Evolutionary conservation across 371 early-diverging fungal species (phyloP).

Genomic region (Saksenaea vasiformis): DNA sequence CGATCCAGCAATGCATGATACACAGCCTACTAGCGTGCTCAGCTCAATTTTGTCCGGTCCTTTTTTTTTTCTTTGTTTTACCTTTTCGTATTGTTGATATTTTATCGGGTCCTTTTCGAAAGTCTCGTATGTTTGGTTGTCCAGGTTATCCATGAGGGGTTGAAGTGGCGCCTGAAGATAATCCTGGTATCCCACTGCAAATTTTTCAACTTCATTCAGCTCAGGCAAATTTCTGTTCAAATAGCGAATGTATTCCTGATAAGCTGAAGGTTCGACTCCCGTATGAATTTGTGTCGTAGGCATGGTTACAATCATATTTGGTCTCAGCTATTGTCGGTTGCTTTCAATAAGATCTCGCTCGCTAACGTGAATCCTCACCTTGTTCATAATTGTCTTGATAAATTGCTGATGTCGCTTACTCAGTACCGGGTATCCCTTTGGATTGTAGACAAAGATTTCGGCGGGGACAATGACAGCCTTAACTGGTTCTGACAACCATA

Average conservation of each 20-base stretch:
- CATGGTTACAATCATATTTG: slow-evolving; percentile 56
- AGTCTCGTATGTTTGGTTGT: slow-evolving; percentile 89
- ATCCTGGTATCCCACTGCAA: slow-evolving; percentile 85
- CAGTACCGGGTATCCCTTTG: slow-evolving; percentile 87
- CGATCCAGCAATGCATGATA: slow-evolving; percentile 64
- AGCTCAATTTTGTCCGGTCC: not conserved
- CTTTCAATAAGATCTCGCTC: not conserved
- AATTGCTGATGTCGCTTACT: slow-evolving; percentile 75
- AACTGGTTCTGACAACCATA: slow-evolving; percentile 92
- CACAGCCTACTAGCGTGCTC: slow-evolving; percentile 45
- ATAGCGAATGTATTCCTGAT: slow-evolving; percentile 73
- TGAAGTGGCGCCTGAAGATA: slow-evolving; percentile 87
- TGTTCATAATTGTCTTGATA: slow-evolving; percentile 61
- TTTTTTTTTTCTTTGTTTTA: slow-evolving; percentile 18
- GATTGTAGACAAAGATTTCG: slow-evolving; percentile 72
- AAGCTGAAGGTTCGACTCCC: slow-evolving; percentile 39
- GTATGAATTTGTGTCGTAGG: slow-evolving; percentile 28
- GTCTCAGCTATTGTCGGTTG: slow-evolving; percentile 36
- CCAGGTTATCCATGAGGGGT: slow-evolving; percentile 93
- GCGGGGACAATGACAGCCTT: slow-evolving; percentile 73
- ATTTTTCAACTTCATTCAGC: slow-evolving; percentile 64
- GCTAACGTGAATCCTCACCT: slow-evolving; percentile 19
- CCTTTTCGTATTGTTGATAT: slow-evolving; percentile 87
- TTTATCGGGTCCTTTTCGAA: slow-evolving; percentile 94
- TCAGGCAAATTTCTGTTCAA: slow-evolving; percentile 67